These are phyloP conservation scores for Flaveria brownii DNA, from an alignment of 129 eudicot species.

Conservation along the genomic window DNA sequence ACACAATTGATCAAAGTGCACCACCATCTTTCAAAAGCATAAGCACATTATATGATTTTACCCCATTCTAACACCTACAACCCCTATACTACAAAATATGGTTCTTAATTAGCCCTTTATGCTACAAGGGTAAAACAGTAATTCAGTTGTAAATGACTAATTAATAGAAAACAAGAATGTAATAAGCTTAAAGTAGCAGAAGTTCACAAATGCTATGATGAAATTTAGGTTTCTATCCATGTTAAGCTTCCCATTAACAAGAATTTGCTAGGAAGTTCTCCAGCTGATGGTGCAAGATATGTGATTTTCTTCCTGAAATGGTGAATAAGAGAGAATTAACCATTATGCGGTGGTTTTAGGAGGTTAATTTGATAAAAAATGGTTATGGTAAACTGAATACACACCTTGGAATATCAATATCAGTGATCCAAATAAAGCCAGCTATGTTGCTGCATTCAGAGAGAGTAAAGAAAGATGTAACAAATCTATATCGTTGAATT, in stretches of 20 bases:
- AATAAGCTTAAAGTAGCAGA: conserved; percentile 10
- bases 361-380: neutral
- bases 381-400: conserved; percentile 18
- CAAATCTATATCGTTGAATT: neutral
- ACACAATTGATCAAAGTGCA: neutral
- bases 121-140: conserved; percentile 5
- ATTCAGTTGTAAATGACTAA: neutral
- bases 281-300: conserved; percentile 89
- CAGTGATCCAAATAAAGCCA: conserved; percentile 86
- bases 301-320: conserved; percentile 77
- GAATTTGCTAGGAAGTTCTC: conserved; percentile 80
- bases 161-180: neutral
- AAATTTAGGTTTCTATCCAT: conserved; percentile 66
- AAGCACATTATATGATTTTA: neutral
- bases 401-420: conserved; percentile 72
- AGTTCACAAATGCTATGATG: neutral
- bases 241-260: conserved; percentile 74
- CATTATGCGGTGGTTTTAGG: neutral
- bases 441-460: conserved; percentile 73
- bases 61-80: neutral
- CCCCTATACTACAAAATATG: conserved; percentile 19
- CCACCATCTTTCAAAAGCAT: conserved; percentile 7
- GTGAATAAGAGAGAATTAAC: neutral
- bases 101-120: conserved; percentile 5
- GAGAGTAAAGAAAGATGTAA: conserved; percentile 5